These are phyloP conservation scores for Imleria badia DNA, from an alignment of 768 basidiomycete species.

Conservation along the genomic window DNA sequence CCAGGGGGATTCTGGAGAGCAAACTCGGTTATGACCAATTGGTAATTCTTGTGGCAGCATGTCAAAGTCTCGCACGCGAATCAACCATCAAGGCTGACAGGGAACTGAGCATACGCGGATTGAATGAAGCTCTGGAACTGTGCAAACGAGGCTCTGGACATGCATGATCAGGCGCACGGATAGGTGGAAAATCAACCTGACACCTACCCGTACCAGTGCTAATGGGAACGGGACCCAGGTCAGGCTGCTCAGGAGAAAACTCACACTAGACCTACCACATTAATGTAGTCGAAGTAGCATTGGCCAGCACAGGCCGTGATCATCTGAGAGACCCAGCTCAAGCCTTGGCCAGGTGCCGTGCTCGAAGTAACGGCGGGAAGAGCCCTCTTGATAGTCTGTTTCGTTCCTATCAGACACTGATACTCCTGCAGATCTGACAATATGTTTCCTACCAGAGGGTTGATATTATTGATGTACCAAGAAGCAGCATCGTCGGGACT, in stretches of 20 bases:
- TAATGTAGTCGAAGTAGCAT: slow-evolving; percentile 39
- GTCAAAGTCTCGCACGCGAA: slow-evolving; percentile 3
- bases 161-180: not conserved
- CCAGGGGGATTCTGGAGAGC: slow-evolving; percentile 33
- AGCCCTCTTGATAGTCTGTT: slow-evolving; percentile 37
- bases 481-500: slow-evolving; percentile 30
- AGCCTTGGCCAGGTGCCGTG: slow-evolving; percentile 30
- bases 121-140: slow-evolving; percentile 31
- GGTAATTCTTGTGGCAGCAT: slow-evolving; percentile 10
- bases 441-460: slow-evolving; percentile 32
- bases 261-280: slow-evolving; percentile 24
- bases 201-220: slow-evolving; percentile 34
- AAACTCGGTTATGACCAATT: slow-evolving; percentile 34
- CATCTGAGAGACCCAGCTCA: slow-evolving; percentile 37
- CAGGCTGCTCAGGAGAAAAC: not conserved
- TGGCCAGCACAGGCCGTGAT: slow-evolving; percentile 34
- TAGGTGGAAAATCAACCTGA: not conserved
- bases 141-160: slow-evolving; percentile 23
- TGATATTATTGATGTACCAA: slow-evolving; percentile 39
- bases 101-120: slow-evolving; percentile 28
- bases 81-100: slow-evolving; percentile 12
- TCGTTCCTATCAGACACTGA: not conserved
- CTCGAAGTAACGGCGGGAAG: slow-evolving; percentile 39
- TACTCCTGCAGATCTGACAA: not conserved
- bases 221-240: not conserved